Conservation (phyloP, 495 filamentous ascomycete genomes). For the Aspergillus homomorphus region DNA sequence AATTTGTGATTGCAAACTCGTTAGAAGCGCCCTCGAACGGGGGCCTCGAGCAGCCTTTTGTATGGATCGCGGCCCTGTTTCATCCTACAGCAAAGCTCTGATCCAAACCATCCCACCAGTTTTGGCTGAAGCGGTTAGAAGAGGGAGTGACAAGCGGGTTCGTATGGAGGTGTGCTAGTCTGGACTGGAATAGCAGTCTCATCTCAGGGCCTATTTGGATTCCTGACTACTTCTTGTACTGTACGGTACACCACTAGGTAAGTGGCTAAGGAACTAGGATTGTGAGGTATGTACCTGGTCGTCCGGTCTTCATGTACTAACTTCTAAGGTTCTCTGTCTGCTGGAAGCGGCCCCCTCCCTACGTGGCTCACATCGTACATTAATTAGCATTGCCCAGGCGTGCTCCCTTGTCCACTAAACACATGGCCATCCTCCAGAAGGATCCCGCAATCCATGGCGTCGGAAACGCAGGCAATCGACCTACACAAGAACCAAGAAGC, state of each 20-base stretch:
- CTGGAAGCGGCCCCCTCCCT: not conserved
- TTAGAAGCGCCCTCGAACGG: not conserved
- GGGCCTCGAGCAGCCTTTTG: slow-evolving; percentile 2
- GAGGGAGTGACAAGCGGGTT: not conserved
- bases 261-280: too few species aligned
- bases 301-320: too few species aligned
- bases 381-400: not conserved
- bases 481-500: too few species aligned
- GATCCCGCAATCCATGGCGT: not conserved
- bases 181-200: not conserved
- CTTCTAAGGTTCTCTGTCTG: too few species aligned
- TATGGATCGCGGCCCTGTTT: not conserved
- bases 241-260: too few species aligned
- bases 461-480: not conserved
- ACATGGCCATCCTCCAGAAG: slow-evolving; percentile 1
- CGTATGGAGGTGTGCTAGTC: not conserved
- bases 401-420: slow-evolving; percentile 1
- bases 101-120: not conserved
- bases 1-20: not conserved
- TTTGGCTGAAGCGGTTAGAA: not conserved
- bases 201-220: too few species aligned
- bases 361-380: not conserved
- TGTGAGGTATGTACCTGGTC: too few species aligned
- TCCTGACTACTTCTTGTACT: too few species aligned
- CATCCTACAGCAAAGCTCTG: not conserved